Base-by-base conservation (phyloP, 2,329 filamentous ascomycete genomes). In the Aspergillus niger region DNA sequence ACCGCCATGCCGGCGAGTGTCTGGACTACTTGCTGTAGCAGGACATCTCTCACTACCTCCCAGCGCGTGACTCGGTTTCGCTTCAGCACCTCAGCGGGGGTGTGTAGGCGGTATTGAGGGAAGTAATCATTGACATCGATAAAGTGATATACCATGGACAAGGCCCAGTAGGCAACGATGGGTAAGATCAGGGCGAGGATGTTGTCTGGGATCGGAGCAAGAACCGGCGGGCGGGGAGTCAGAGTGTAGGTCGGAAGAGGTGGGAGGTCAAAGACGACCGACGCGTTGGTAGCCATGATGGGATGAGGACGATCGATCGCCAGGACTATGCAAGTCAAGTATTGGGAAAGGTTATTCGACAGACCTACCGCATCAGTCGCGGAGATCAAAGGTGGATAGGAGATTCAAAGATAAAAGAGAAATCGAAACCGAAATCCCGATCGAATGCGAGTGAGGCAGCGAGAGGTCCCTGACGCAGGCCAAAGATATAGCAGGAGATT, bases 1-100 rank as follows among this genome's bases (percentile, higher is more conserved):
- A 98, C 79, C 3, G 85, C 76, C 57, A 88, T 76, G 41, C 90
- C 89, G 44, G 91, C 89, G 17, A 84, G 76, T 24, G 91, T 90
- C 80, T 99, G 95, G 52, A 99, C 91, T 62, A 94, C 76, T 74
- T 99, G 95, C 79, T 99, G 94, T 60, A 98, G 74, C 58, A 98
- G 80, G 67, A 98, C 94, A 81, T 98, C 94, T 75, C 91, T 89
- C 64, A 94, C 86, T 3, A 97, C 92, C 71, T 97, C 89, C 79
- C 86, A 91, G 64, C 92, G 87, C 50, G 90, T 86, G 56, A 92
- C 94, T 72, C 91, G 91, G 77, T 97, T 97, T 69, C 93, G 87
- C 76, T 91, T 91, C 38, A 88, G 75, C 64, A 98, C 90, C 77
- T 98, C 94, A 55, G 92, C 92, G 13, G 95, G 95, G 0, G 95